Percentiles rank a stretch among this genome's conserved stretches.
Conservation (phyloP, 2,329 filamentous ascomycete genomes). For the Colletotrichum euphorbiae region DNA sequence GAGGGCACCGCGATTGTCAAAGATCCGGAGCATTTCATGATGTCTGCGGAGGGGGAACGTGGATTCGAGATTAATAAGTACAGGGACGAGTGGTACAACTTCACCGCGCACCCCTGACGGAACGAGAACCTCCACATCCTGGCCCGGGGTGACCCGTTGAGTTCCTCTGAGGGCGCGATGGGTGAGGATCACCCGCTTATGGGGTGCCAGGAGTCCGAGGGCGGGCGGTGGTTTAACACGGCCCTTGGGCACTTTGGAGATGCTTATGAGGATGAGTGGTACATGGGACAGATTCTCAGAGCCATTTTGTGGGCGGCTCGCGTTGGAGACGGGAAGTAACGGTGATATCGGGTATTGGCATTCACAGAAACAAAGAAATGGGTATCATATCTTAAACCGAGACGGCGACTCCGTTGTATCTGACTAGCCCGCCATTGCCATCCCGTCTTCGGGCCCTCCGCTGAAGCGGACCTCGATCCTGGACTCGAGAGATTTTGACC, state of each 20-base stretch:
- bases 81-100: constrained; percentile 59
- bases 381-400: constrained; percentile 17
- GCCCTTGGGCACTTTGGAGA: constrained; percentile 56
- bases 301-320: constrained; percentile 36
- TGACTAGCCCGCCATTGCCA: constrained; percentile 26
- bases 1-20: constrained; percentile 47
- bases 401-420: constrained; percentile 3
- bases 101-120: constrained; percentile 46
- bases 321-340: neutral
- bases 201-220: constrained; percentile 55
- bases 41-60: constrained; percentile 34
- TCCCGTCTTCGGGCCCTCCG: constrained; percentile 1
- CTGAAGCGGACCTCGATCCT: constrained; percentile 48
- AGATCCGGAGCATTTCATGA: constrained; percentile 47
- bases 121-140: constrained; percentile 48
- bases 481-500: constrained; percentile 53
- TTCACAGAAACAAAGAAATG: neutral
- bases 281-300: constrained; percentile 30
- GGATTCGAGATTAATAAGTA: constrained; percentile 40
- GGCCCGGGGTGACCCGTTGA: constrained; percentile 50
- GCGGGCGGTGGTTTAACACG: constrained; percentile 54
- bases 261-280: constrained; percentile 50
- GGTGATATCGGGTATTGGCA: neutral
- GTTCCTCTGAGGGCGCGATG: constrained; percentile 51
- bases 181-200: constrained; percentile 53